A percentile compares a stretch with the other conserved stretches of the same genome.
These are phyloP conservation scores for Russula virescens DNA, from an alignment of 768 basidiomycete genomes.

Conservation along the genomic window DNA sequence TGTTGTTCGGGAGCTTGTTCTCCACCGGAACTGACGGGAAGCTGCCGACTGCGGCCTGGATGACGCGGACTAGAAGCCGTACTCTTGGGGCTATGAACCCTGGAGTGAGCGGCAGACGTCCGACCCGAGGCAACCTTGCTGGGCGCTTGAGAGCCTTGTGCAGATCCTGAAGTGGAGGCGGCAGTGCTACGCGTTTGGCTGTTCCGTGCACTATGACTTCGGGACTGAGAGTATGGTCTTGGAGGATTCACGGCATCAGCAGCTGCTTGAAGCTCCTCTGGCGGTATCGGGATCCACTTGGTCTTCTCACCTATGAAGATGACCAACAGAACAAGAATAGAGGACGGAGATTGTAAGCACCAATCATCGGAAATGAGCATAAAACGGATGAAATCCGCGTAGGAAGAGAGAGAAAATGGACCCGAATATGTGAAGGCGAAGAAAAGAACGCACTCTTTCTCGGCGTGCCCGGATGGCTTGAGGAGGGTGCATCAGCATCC, in stretches of 20 bases:
- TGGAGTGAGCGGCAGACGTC: constrained; percentile 40
- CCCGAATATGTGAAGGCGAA: not conserved
- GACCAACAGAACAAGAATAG: not conserved
- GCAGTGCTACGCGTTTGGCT: constrained; percentile 26
- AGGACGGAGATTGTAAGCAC: constrained; percentile 7
- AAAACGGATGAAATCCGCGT: constrained; percentile 7
- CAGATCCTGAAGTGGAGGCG: constrained; percentile 31
- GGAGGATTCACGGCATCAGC: constrained; percentile 36
- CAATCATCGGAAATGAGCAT: constrained; percentile 2
- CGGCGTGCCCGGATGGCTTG: constrained; percentile 31
- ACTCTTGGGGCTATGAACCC: constrained; percentile 42
- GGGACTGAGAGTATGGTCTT: constrained; percentile 28
- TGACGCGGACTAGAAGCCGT: constrained; percentile 45
- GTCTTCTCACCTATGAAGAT: constrained; percentile 43
- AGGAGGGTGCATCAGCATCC: constrained; percentile 22
- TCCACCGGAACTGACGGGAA: constrained; percentile 4
- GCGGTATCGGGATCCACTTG: constrained; percentile 58
- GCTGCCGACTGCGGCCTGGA: constrained; percentile 16
- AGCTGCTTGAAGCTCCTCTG: constrained; percentile 49
- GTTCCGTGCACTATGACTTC: constrained; percentile 26
- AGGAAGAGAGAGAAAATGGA: constrained; percentile 1
- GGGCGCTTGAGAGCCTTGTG: constrained; percentile 34
- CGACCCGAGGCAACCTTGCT: constrained; percentile 34
- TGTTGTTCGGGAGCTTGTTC: constrained; percentile 9
- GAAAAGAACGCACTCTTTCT: constrained; percentile 35